Conservation (phyloP, 2,329 filamentous ascomycete species). For the Colletotrichum musicola region DNA sequence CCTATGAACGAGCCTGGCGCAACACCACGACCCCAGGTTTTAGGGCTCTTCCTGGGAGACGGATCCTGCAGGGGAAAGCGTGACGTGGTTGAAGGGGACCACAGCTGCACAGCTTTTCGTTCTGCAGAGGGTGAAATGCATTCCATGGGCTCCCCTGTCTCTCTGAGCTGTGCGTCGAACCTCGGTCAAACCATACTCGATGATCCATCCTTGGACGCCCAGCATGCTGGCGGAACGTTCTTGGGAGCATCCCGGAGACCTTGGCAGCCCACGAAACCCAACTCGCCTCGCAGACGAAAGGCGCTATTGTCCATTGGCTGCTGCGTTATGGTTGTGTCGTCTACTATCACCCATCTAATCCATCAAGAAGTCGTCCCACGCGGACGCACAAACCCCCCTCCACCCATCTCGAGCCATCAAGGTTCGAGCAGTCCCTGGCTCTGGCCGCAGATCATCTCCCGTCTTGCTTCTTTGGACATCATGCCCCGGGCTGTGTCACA, state of each 20-base stretch:
- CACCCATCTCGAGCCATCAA: neutral
- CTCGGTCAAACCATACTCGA: constrained; percentile 5
- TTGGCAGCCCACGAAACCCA: constrained; percentile 17
- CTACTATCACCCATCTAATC: neutral
- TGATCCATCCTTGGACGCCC: neutral
- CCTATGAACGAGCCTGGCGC: neutral
- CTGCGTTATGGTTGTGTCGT: no score
- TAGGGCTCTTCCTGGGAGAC: constrained; percentile 9
- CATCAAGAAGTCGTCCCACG: neutral
- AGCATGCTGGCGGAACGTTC: constrained; percentile 3
- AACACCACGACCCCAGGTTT: constrained; percentile 22
- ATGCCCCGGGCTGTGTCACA: constrained; percentile 11
- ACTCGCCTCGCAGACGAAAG: constrained; percentile 5
- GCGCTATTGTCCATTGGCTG: neutral
- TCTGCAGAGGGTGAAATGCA: neutral
- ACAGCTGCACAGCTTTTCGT: no score
- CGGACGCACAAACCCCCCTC: no score
- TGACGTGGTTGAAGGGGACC: neutral
- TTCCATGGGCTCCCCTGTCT: neutral
- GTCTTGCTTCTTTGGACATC: constrained; percentile 6
- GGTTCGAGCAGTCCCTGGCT: constrained; percentile 16
- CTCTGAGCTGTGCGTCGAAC: neutral
- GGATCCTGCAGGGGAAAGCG: neutral
- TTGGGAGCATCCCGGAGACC: constrained; percentile 13
- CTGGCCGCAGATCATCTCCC: constrained; percentile 23